Evolutionary conservation across 768 basidiomycete species (phyloP), one percentile per base, ranked within the genome.

Genomic region (Lentinula guzmanii): DNA sequence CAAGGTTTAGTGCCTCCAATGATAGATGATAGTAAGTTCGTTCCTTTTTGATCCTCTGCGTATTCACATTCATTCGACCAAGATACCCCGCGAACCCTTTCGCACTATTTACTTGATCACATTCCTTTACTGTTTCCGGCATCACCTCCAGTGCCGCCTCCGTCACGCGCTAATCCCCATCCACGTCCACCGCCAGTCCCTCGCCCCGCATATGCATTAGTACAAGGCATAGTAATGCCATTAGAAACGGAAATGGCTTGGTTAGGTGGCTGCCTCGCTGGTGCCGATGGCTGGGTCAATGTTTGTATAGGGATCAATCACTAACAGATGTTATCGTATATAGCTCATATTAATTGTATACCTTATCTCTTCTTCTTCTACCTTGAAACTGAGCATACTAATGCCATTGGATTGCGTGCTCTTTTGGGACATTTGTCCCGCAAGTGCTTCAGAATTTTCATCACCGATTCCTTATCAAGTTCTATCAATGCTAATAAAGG

Each of bases 231-330:
- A 18, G 73, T 82, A 2, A 74, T 89, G 1, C 97, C 96, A 1
- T 78, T 84, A 7, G 94, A 97, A 34, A 82, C 93, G 5, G 96
- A 98, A 69, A 80, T 98, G 74, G 93, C 89, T 4, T 97, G 96
- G 95, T 72, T 98, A n/a, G 90, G 93, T 9, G 88, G 91, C 18
- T 94, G 93, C 67, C 77, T 98, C 74, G 85, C 89, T 11, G 95
- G 94, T 7, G 93, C 94, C 11, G 97, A 98, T 69, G 97, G 97
- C 5, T 98, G 95, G 95, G 80, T 96, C 33, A 90, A 91, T 70
- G 80, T 98, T 58, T 95, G 93, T 69, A 77, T 97, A 33, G 91
- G 90, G 15, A 73, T 90, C 61, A 67, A 63, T 62, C 68, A 69
- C 66, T 63, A 64, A n/a, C 50, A 9, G 15, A 37, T 31, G 63